These are phyloP conservation scores for Aspergillus unguis DNA, from an alignment of 2,329 filamentous ascomycete species.

Conservation along the genomic window DNA sequence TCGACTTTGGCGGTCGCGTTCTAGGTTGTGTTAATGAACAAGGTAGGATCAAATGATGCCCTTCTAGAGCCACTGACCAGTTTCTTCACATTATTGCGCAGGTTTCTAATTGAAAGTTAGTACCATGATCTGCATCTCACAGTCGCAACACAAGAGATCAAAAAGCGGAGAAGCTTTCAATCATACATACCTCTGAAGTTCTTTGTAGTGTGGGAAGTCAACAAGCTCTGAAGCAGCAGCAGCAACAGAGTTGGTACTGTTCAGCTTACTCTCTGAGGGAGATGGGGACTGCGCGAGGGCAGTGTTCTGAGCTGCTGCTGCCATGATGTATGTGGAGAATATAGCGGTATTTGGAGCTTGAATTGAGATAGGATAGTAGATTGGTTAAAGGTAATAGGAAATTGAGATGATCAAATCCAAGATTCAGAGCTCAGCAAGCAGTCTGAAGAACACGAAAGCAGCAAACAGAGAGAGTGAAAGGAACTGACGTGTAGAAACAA, in stretches of 20 bases:
- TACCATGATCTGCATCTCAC: slow-evolving; percentile 5
- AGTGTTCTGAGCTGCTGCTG: slow-evolving; percentile 61
- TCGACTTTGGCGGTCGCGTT: slow-evolving; percentile 60
- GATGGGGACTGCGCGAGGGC: slow-evolving; percentile 60
- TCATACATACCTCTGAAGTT: slow-evolving; percentile 76
- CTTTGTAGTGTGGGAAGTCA: slow-evolving; percentile 79
- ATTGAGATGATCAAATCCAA: slow-evolving; percentile 1
- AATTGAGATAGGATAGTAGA: no score
- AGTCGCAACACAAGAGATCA: background rate
- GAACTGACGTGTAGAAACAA: slow-evolving; percentile 16
- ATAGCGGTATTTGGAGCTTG: background rate
- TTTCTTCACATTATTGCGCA: slow-evolving; percentile 92
- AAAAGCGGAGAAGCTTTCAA: background rate
- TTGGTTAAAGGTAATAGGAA: background rate
- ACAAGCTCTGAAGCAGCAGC: slow-evolving; percentile 59
- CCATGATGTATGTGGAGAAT: slow-evolving; percentile 48
- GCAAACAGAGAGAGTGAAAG: slow-evolving; percentile 11
- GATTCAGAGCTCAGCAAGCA: background rate
- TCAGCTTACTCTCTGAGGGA: slow-evolving; percentile 66
- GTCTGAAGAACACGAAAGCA: slow-evolving; percentile 4
- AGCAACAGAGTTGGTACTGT: slow-evolving; percentile 48
- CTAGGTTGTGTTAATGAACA: slow-evolving; percentile 33
- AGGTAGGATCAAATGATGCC: slow-evolving; percentile 2
- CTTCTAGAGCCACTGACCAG: slow-evolving; percentile 59
- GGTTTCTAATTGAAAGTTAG: slow-evolving; percentile 58